Percentiles rank a stretch among this genome's conserved stretches.
phyloP scores from a whole-genome alignment of 2,329 filamentous ascomycete species.

The Clonostachys chloroleuca region DNA sequence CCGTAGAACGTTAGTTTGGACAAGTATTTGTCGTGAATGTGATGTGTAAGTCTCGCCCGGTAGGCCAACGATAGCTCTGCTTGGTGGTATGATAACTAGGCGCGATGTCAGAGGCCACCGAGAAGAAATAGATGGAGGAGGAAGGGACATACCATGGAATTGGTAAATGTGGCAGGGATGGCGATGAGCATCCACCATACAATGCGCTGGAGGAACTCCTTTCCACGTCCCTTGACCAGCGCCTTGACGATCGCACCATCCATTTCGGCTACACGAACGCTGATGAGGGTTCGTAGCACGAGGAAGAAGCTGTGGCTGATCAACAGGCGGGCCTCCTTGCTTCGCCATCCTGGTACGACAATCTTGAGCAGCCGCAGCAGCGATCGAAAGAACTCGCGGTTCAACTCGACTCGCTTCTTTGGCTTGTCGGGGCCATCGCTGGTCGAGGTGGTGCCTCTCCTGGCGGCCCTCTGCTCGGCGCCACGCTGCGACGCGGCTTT shows the following conservation, averaged over 20 bases:
- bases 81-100: conserved; percentile 89
- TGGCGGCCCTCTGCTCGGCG: conserved; percentile 46
- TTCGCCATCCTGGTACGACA: conserved; percentile 85
- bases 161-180: conserved; percentile 93
- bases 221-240: conserved; percentile 84
- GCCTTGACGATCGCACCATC: conserved; percentile 91
- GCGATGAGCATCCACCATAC: conserved; percentile 99
- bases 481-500: conserved; percentile 75
- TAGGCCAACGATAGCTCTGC: conserved; percentile 92
- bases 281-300: conserved; percentile 85
- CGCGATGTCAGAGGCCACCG: not conserved
- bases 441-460: conserved; percentile 40
- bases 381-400: conserved; percentile 75
- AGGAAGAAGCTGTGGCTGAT: conserved; percentile 92
- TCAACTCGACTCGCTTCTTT: conserved; percentile 84
- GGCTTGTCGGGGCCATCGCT: conserved; percentile 21
- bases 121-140: too few relatives aligned
- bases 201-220: conserved; percentile 81
- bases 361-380: conserved; percentile 76
- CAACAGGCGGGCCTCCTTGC: conserved; percentile 80
- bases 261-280: conserved; percentile 92
- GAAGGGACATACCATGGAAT: conserved; percentile 75
- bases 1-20: conserved; percentile 98
- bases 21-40: conserved; percentile 93
- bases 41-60: conserved; percentile 84